Conservation (phyloP, 2,329 filamentous ascomycete genomes). For the Fusarium buxicola region DNA sequence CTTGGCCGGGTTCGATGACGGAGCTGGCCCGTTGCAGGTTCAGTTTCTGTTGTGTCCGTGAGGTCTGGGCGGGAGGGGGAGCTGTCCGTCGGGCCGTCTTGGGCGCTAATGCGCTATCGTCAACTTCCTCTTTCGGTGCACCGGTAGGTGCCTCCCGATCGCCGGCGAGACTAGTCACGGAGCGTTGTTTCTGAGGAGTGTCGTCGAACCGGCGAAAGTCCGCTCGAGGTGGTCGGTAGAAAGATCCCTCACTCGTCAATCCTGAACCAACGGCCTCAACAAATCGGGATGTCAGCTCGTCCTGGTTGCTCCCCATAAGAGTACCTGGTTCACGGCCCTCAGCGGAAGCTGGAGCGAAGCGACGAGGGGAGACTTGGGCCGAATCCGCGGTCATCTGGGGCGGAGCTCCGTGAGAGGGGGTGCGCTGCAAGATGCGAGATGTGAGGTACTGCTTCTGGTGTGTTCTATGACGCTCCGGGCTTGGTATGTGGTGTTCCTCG, state of each 20-base stretch:
- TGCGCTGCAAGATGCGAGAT: conserved; percentile 73
- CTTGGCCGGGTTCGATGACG: conserved; percentile 73
- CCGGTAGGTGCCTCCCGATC: conserved; percentile 42
- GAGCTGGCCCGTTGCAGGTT: conserved; percentile 80
- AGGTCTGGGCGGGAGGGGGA: conserved; percentile 64
- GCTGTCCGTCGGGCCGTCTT: conserved; percentile 55
- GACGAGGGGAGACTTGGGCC: conserved; percentile 55
- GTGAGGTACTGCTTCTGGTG: conserved; percentile 75
- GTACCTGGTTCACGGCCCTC: conserved; percentile 44
- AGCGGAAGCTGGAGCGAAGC: conserved; percentile 50
- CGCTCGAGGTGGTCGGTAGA: conserved; percentile 56
- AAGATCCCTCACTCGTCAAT: conserved; percentile 63
- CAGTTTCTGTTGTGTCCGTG: conserved; percentile 79
- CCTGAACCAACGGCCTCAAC: conserved; percentile 64
- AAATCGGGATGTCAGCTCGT: conserved; percentile 70
- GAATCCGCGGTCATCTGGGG: conserved; percentile 73
- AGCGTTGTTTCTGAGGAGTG: conserved; percentile 55
- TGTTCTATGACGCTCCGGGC: conserved; percentile 55
- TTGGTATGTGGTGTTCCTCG: conserved; percentile 36
- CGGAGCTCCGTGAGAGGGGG: conserved; percentile 69
- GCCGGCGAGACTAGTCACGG: conserved; percentile 53
- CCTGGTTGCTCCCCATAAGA: conserved; percentile 52
- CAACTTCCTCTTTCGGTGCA: conserved; percentile 47
- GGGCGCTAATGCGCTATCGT: conserved; percentile 61
- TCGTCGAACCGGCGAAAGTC: conserved; percentile 50